Conservation (phyloP, 2,329 filamentous ascomycete genomes). For the Diaporthe sp. region DNA sequence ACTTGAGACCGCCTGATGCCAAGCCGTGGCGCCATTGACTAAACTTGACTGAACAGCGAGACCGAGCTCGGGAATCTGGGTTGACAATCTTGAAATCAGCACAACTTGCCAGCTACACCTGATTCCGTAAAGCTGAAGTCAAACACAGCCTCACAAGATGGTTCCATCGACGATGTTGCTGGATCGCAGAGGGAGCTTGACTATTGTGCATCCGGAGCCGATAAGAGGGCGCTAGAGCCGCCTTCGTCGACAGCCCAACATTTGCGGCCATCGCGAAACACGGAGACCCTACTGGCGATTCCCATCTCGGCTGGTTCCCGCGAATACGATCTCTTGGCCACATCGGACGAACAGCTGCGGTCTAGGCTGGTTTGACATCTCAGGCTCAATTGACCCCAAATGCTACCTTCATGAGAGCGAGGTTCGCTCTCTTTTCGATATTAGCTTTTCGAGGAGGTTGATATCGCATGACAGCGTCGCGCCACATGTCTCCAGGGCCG, state of each 20-base stretch:
- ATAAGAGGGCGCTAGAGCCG: not conserved
- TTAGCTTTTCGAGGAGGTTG: not conserved
- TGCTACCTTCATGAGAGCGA: not conserved
- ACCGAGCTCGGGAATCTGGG: not conserved
- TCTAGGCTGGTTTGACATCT: conserved; percentile 16
- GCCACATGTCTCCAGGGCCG: conserved; percentile 8
- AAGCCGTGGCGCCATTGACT: not conserved
- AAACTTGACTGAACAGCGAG: not conserved
- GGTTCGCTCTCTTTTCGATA: not conserved
- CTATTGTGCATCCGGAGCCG: not conserved
- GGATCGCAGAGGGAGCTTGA: not conserved
- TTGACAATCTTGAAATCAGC: not conserved
- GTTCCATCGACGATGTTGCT: not conserved
- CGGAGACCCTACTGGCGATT: conserved; percentile 5
- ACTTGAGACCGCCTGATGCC: not conserved
- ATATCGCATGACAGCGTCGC: not conserved
- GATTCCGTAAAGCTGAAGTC: not conserved
- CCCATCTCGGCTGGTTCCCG: conserved; percentile 8
- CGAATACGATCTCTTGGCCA: conserved; percentile 20
- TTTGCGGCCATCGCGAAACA: conserved; percentile 8
- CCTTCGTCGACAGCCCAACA: not conserved
- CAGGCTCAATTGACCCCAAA: not conserved
- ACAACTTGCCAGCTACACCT: not conserved
- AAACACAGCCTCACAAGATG: too few species aligned
- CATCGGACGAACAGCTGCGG: conserved; percentile 16